Conservation (phyloP, 129 eudicot genomes). For the sunflower (Helianthus annuus) region DNA sequence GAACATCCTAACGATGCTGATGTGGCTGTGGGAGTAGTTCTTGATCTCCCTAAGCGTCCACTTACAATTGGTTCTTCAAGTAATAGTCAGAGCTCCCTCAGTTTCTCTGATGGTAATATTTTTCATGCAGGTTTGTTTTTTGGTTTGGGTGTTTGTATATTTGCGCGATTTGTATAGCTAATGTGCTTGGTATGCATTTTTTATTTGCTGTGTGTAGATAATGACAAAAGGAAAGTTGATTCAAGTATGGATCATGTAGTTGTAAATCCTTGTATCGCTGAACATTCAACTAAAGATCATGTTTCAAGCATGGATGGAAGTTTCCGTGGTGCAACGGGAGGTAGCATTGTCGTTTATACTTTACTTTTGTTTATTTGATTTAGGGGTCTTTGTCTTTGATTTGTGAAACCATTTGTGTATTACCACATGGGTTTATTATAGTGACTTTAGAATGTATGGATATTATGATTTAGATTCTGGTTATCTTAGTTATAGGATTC, state of each 20-base stretch:
- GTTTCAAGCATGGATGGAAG: background rate
- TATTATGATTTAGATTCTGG: background rate
- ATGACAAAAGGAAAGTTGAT: background rate
- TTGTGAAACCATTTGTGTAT: background rate
- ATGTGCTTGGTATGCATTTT: conserved; percentile 5
- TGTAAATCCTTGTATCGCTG: background rate
- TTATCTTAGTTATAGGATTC: background rate
- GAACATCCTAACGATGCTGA: conserved; percentile 72
- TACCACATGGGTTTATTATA: background rate
- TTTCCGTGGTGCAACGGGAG: background rate
- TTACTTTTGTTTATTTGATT: background rate
- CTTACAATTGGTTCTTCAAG: conserved; percentile 23
- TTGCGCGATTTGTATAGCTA: background rate
- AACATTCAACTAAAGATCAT: background rate
- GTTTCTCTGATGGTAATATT: conserved; percentile 38
- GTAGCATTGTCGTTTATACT: background rate
- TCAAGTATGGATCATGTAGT: background rate
- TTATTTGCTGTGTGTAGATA: conserved; percentile 17
- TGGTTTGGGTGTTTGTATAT: background rate
- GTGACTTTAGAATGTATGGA: background rate
- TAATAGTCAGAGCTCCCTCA: conserved; percentile 11
- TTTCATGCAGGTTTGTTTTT: background rate
- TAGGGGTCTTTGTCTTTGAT: background rate
- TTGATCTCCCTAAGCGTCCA: conserved; percentile 37
- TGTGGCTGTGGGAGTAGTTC: conserved; percentile 67